Base-by-base conservation (phyloP, 192 early-diverging fungal species). In the Pilaira anomala region DNA sequence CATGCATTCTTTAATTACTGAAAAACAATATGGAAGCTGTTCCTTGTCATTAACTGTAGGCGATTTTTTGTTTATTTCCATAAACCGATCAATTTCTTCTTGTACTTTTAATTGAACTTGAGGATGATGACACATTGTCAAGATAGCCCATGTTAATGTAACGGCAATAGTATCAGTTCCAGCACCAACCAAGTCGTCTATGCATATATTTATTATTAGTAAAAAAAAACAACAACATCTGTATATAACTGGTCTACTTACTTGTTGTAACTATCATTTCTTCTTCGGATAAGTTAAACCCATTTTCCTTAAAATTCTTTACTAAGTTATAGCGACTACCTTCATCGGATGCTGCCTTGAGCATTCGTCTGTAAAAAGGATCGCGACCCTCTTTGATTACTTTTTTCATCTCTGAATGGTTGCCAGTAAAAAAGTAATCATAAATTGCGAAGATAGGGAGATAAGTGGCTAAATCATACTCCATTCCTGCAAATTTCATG, bases 401-500 rank as follows among this genome's bases (percentile, higher is more conserved):
- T 13, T 36, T 8, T 1, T 1, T 36, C 19, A 48, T 12, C 9
- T 22, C 21, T n/a, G 21, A 22, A 11, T 30, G 22, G n/a, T 13
- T 29, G n/a, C 29, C 19, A 28, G 26, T 9, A 3, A 62, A 21
- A 3, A 62, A 21, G 44, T 7, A 4, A 48, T 33, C n/a, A 22
- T 36, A 58, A 39, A 30, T 26, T 29, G 45, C 24, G 29, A 62
- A 49, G 13, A 62, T 50, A 7, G 60, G 60, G 11, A 62, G 28
- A 25, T 18, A 62, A n/a, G 28, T 36, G 7, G 45, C 24, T 2
- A 62, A 11, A 19, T 62, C 60, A 22, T 48, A 29, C 9, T 29
- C 24, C 0, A 48, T 22, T 16, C 46, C 45, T 8, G 25, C 14
- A 21, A 33, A 22, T 16, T 22, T 22, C 1, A 36, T 25, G 14